Evolutionary conservation across 2,329 filamentous ascomycete species (phyloP), one percentile per base, ranked within the genome.

Genomic region (Penicillium sp.): DNA sequence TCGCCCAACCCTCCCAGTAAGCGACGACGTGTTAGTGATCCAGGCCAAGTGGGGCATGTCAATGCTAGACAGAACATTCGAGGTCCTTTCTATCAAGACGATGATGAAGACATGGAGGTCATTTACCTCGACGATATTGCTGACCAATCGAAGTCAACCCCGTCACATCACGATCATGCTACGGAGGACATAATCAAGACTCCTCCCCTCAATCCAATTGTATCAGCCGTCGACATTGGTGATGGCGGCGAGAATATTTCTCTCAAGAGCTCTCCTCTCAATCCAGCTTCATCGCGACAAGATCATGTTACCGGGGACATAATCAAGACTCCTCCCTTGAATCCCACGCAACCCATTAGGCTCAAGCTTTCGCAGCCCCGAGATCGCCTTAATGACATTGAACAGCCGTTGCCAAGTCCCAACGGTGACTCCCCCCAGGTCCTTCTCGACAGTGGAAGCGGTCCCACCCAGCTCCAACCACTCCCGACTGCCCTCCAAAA

Each of bases 291-390:
- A 33, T 33, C 7, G 31, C 31, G 31, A 33, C 13, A 33, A 16
- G 31, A 33, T 14, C 31, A 33, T 33, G 31, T 13, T 33, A 33
- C 14, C 7, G 14, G 26, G 14, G 8, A n/a, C 8, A 26, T 43
- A 23, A n/a, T 43, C 8, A 46, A 57, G 23, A 60, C 58, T 4
- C 54, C 58, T 25, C 54, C 58, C 2, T 25, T 51, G 13, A 54
- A 54, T n/a, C 23, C 45, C 5, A n/a, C 9, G 5, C 9, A 2
- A 10, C n/a, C n/a, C 10, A 23, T 29, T 25, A 46, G 9, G 21
- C 42, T 44, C 44, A 46, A 25, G 4, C 14, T 46, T 16, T 26
- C 44, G 14, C 23, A n/a, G 23, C 44, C 44, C 10, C 21, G 44
- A 27, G 11, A 10, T 26, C 25, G 11, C 7, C 3, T 5, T 16